A percentile compares a stretch with the other conserved stretches of the same genome.
Conservation (phyloP, 352 stramenopile species). For the Elongisporangium undulatum region DNA sequence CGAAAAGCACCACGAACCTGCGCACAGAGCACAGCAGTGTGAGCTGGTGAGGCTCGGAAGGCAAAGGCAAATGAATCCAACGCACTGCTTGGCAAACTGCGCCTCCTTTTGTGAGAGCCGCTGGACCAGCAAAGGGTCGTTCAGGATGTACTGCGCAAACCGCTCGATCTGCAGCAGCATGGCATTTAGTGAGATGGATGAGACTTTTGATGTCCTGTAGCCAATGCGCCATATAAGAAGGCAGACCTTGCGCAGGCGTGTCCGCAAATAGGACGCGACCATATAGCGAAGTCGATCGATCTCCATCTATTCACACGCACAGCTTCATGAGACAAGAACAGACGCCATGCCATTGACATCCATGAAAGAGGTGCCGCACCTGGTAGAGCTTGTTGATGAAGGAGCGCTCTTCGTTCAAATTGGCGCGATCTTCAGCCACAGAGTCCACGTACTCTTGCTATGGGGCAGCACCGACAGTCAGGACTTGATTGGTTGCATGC, state of each 20-base stretch:
- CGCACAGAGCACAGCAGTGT: neutral
- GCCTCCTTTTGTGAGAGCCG: conserved; percentile 70
- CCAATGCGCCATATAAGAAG: neutral
- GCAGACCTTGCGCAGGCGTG: conserved; percentile 60
- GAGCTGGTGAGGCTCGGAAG: neutral
- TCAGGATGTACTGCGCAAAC: conserved; percentile 61
- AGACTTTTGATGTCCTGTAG: neutral
- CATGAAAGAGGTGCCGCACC: neutral
- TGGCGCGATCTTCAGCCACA: conserved; percentile 54
- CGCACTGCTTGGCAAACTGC: conserved; percentile 71
- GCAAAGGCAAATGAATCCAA: neutral
- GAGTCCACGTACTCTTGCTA: conserved; percentile 85
- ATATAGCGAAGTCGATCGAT: conserved; percentile 85
- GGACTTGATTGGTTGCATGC: no score
- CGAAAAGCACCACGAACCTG: conserved; percentile 57
- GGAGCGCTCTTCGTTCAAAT: conserved; percentile 68
- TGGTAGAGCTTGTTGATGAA: conserved; percentile 87
- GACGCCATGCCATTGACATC: neutral
- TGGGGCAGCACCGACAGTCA: no score
- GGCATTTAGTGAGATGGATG: neutral
- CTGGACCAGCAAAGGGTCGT: conserved; percentile 32
- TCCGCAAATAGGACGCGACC: conserved; percentile 78
- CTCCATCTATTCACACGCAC: conserved; percentile 60
- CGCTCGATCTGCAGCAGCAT: conserved; percentile 55
- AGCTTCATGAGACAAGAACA: neutral